These are phyloP conservation scores for Orobanche coerulescens DNA, from an alignment of 257 asterid genomes.

Conservation along the genomic window DNA sequence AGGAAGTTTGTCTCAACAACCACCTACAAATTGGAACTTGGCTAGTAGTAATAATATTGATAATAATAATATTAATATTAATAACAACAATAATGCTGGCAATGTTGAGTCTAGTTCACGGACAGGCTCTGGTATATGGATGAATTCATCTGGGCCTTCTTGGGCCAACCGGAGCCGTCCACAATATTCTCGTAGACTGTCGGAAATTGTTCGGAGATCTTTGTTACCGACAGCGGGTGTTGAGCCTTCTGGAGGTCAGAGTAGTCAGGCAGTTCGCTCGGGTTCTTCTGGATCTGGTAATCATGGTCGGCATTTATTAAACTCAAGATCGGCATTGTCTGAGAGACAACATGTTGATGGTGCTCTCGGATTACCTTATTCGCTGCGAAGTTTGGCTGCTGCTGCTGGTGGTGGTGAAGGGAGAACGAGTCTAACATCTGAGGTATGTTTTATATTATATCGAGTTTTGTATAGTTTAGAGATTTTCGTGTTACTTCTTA, in stretches of 20 bases:
- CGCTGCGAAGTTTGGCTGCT: conserved; percentile 48
- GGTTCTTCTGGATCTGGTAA: conserved; percentile 39
- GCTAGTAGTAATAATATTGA: conserved; percentile 33
- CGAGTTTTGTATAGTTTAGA: background rate
- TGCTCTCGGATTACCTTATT: conserved; percentile 51
- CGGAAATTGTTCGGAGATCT: conserved; percentile 72
- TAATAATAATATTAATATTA: no score
- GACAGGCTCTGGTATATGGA: conserved; percentile 29
- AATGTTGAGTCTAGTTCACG: conserved; percentile 44
- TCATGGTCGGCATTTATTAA: background rate
- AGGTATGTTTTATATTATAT: conserved; percentile 44
- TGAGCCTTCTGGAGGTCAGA: conserved; percentile 48
- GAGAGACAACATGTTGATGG: conserved; percentile 67
- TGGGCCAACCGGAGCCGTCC: conserved; percentile 54
- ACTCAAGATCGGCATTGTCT: conserved; percentile 55
- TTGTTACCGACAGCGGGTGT: conserved; percentile 42
- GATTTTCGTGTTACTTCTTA: background rate
- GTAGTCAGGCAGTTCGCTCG: conserved; percentile 31
- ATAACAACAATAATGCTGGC: conserved; percentile 29
- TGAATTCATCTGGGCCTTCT: conserved; percentile 39
- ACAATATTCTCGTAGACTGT: conserved; percentile 52
- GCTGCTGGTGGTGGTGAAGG: conserved; percentile 66
- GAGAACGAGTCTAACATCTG: conserved; percentile 70
- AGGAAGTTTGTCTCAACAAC: conserved; percentile 44
- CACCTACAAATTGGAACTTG: conserved; percentile 46